Evolutionary conservation across 176 grass and related monocot species (phyloP), one percentile per base, ranked within the genome.

Genomic region (Hyparrhenia diplandra): DNA sequence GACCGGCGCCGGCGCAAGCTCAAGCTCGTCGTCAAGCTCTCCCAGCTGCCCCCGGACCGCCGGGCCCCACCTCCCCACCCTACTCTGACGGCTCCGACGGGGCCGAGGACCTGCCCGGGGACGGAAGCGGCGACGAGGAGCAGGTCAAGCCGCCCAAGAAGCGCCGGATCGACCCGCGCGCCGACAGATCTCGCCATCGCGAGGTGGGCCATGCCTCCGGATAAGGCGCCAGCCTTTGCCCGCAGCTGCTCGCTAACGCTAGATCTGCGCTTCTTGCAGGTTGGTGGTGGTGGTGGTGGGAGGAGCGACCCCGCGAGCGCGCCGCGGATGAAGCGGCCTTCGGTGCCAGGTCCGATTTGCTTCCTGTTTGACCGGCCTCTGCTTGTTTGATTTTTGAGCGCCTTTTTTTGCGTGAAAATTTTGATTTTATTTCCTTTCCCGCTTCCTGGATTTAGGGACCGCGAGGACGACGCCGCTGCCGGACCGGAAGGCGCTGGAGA

Each of bases 61-160:
- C 67, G 78, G 78, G 75, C 59, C 79, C 86, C 89, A 34, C 88
- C 87, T 41, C 87, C 20, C 80, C 69, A 11, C 66, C 78, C 16
- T 88, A 80, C 74, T 83, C 85, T 35, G 86, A 81, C 37, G 79
- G 74, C 23, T 85, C 72, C 10, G 94, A 90, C 12, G 87, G 80
- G 59, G 76, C 77, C 7, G 80, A 79, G 8, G 74, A 78, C 14
- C 57, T 71, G 13, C 76, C 35, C 21, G 82, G 64, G 57, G 85
- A 80, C 63, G 86, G 62, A 13, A 87, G 82, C 59, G 81, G 81
- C 25, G 89, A 80, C 73, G 91, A 93, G 73, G 96, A 95, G 35
- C 79, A 87, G 63, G 79, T 90, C 73, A 95, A 93, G 82, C 97
- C 97, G 63, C 88, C 84, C 67, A 99, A 95, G 85, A 99, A 99